A percentile compares a stretch with the other conserved stretches of the same genome.
phyloP scores from a whole-genome alignment of 108 stramenopile genomes.

The Asterionellopsis glacialis region DNA sequence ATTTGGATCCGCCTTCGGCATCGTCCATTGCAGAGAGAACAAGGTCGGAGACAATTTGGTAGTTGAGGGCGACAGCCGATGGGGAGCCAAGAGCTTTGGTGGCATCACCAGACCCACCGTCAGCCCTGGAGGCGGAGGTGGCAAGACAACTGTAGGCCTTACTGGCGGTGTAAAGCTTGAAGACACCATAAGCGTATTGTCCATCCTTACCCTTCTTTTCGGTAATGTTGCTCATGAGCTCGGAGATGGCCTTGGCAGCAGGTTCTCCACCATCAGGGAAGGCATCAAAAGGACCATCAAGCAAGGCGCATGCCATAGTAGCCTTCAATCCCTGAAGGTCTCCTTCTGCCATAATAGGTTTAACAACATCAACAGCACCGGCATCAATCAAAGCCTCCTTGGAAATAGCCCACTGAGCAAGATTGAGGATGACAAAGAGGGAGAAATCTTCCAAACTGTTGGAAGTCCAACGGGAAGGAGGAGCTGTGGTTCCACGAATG shows the following conservation, averaged over 20 bases:
- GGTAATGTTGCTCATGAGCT: conserved; percentile 88
- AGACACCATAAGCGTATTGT: conserved; percentile 89
- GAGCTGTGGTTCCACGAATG: conserved; percentile 74
- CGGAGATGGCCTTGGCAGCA: conserved; percentile 79
- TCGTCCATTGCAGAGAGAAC: conserved; percentile 87
- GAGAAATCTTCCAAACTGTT: conserved; percentile 88
- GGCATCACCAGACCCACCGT: conserved; percentile 43
- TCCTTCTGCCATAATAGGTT: conserved; percentile 88
- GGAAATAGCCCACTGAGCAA: conserved; percentile 83
- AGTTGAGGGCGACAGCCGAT: conserved; percentile 74
- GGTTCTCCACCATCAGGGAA: conserved; percentile 86
- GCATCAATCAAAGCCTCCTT: conserved; percentile 73
- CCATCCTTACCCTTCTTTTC: conserved; percentile 92
- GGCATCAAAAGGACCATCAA: conserved; percentile 64
- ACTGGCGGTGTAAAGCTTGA: conserved; percentile 90
- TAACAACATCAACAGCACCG: conserved; percentile 85
- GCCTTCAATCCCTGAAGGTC: conserved; percentile 90
- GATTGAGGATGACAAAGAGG: conserved; percentile 83
- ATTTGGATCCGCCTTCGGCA: conserved; percentile 87
- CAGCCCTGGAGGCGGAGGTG: conserved; percentile 53
- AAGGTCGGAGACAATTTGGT: conserved; percentile 85
- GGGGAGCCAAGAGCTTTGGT: conserved; percentile 85
- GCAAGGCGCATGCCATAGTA: conserved; percentile 90
- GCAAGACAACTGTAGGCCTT: conserved; percentile 85
- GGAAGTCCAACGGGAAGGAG: conserved; percentile 86